Evolutionary conservation across 2,329 filamentous ascomycete genomes (phyloP), one percentile per base, ranked within the genome.

Genomic region (Fusarium praegraminearum): DNA sequence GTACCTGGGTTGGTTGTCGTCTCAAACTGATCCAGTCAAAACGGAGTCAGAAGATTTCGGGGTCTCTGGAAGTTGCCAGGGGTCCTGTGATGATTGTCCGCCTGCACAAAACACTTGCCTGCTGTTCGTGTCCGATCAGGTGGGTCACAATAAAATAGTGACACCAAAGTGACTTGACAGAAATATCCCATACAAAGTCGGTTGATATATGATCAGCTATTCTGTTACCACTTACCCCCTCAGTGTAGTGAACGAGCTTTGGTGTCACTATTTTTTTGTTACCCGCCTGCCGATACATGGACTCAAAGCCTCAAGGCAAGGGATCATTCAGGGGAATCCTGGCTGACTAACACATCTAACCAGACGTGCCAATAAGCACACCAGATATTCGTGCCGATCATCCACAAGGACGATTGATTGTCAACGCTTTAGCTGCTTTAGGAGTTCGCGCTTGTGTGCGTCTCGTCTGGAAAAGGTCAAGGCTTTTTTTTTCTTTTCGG

Each of bases 331-430:
- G 59, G 71, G 70, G 59, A 59, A 30, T 24, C 54, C 43, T 49
- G 28, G 58, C 55, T 67, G 52, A 60, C 56, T 52, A 57, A 61
- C 58, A 56, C 43, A 58, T 63, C 47, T 52, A 49, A 43, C 18
- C 61, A 52, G 62, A 71, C 40, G 35, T 57, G 35, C 54, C 67
- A 70, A 63, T 64, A 38, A 49, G 51, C 52, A 55, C 44, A 36
- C 49, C 59, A 58, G 62, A 54, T 53, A 59, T 70, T 73, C 7
- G 62, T 59, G 65, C 67, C 55, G 51, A 59, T 59, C 57, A 57
- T 43, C 65, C 36, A 51, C 57, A 62, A 62, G 69, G 65, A 73
- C 70, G 72, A 74, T 71, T 68, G 72, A 74, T 70, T 65, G 64
- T 41, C 72, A 67, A 44, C 49, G 58, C 65, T 71, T 67, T 74